Evolutionary conservation across 192 early-diverging fungal species (phyloP), one percentile per base, ranked within the genome.

Genomic region (Phycomyces nitens): DNA sequence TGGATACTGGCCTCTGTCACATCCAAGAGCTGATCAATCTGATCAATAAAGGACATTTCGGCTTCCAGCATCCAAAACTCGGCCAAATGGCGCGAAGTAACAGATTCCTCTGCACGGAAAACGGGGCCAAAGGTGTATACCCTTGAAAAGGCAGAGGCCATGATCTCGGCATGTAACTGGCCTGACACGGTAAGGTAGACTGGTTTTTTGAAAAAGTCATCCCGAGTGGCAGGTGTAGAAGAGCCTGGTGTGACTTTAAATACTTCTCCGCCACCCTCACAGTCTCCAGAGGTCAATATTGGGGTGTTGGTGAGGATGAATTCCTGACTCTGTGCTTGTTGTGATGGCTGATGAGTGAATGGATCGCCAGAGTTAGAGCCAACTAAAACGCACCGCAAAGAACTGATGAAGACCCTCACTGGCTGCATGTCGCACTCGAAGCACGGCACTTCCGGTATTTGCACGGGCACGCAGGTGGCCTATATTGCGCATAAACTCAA

Each of bases 31-130:
- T 84, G 77, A 3, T 78, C 71, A 20, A 94, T 56, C 26, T 77
- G 39, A 44, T 79, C 72, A 8, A 93, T 65, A 76, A 92, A 94
- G 0, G 91, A 84, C 39, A 88, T 80, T 65, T 96, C 94, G 1
- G 91, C 91, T 66, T 96, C 94, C 26, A 93, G 66, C 94, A 96
- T 96, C 91, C 92, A 94, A 61, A 96, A 96, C 72, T 96, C 94
- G 1, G 92, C 88, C 20, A 96, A 57, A 70, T 96, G 94, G 22
- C 92, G 84, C 5, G 89, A 85, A 3, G 90, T 91, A 60, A 86
- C 75, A 11, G 88, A 89, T 14, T 84, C 82, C 65, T 96, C 94
- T 10, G 94, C 94, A 10, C 94, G 78, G 65, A 96, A 96, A 0
- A 87, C 78, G 18, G 89, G 94, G 14, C 87, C 84, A 68, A 96